These are phyloP conservation scores for Fusarium phyllophilum DNA, from an alignment of 2,329 filamentous ascomycete species.

Conservation along the genomic window DNA sequence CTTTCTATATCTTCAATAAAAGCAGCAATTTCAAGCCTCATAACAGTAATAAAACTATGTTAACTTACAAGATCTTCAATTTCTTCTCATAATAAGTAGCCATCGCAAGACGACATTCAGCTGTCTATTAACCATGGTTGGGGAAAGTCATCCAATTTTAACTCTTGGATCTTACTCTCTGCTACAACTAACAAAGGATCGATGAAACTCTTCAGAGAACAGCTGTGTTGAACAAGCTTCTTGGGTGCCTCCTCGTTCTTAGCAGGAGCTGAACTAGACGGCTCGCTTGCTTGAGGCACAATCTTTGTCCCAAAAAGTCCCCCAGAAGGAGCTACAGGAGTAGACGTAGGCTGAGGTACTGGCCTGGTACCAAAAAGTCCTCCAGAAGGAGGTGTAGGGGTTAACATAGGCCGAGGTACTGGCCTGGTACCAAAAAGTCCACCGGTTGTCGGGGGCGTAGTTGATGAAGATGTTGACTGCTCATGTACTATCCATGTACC, in stretches of 20 bases:
- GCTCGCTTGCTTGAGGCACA: not conserved
- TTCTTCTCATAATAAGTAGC: not conserved
- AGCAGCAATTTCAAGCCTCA: no score
- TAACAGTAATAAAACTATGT: no score
- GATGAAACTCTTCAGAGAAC: not conserved
- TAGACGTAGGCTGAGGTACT: accelerated
- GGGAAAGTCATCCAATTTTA: not conserved
- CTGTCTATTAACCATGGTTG: not conserved
- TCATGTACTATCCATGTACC: not conserved
- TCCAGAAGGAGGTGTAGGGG: no score
- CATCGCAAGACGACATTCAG: no score
- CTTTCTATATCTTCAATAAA: no score
- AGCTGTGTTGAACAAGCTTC: not conserved
- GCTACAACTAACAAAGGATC: not conserved
- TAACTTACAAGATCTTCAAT: no score
- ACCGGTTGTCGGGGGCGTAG: not conserved
- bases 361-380: not conserved
- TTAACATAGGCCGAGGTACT: no score
- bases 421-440: no score
- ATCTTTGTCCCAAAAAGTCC: not conserved
- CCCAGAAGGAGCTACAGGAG: accelerated
- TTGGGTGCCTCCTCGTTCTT: not conserved
- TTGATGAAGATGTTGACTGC: not conserved
- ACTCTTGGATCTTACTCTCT: not conserved
- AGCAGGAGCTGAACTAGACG: not conserved